Evolutionary conservation across 2,329 filamentous ascomycete genomes (phyloP), one percentile per base, ranked within the genome.

Genomic region (Fusarium sp.): DNA sequence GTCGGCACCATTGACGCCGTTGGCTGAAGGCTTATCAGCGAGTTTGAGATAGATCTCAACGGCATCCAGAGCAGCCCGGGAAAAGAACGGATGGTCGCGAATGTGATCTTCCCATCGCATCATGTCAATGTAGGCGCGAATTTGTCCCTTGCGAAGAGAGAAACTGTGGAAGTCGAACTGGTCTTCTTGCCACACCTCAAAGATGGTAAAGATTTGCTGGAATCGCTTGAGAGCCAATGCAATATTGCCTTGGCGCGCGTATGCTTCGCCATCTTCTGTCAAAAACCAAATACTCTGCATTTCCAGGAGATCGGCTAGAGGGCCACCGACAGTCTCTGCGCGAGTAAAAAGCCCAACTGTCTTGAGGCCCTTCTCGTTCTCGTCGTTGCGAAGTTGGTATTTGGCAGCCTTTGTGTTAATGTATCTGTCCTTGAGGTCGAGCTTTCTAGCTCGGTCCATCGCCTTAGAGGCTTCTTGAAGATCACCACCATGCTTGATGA

Each of bases 201-300:
- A 99, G 71, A 99, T 97, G 81, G 93, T 94, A 79, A 91, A 91
- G 61, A 99, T 88, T 24, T 93, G 86, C 71, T 94, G 93, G 81
- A 98, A 95, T 52, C 97, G 90, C 84, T 99, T 99, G 56, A 99
- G 85, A 1, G 97, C 95, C 63, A 98, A 86, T 6, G 92, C 94
- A 48, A 92, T 83, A 74, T 97, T 94, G 70, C 91, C 90, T 78
- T 94, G 92, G 53, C 96, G 91, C 61, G 92, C 85, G 79, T 94
- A 94, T 5, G 95, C 90, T 82, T 98, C 93, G 58, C 94, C 96
- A 78, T 99, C 97, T 82, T 99, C 96, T 8, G 93, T 96, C 76
- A 99, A 83, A 79, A 91, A 99, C 97, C 96, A 99, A 74, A 98
- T 89, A 79, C 94, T 98, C 82, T 99, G 96, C 96, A 99, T 99